These are phyloP conservation scores for Pelargonium fulgidum DNA, from an alignment of 441 rosid species.

Conservation along the genomic window DNA sequence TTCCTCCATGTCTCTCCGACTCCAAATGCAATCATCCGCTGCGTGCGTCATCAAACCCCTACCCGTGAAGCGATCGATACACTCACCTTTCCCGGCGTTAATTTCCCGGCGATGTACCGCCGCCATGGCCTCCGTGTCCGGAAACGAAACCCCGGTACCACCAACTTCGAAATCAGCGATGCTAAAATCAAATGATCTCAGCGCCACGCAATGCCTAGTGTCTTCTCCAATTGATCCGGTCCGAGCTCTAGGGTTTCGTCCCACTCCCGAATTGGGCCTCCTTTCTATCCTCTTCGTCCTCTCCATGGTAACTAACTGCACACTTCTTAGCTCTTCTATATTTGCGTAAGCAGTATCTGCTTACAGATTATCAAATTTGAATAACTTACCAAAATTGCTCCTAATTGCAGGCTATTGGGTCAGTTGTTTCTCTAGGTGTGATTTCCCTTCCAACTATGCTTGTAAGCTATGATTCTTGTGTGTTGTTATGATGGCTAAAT, in stretches of 20 bases:
- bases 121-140: neutral
- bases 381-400: neutral
- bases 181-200: neutral
- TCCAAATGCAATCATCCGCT: neutral
- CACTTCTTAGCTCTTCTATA: neutral
- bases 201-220: constrained; percentile 7
- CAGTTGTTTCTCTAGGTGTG: constrained; percentile 21
- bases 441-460: constrained; percentile 25
- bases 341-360: too few species aligned
- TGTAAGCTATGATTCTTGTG: constrained; percentile 19
- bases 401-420: constrained; percentile 21
- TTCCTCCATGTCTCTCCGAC: neutral
- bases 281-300: constrained; percentile 28
- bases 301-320: constrained; percentile 21
- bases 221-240: constrained; percentile 22
- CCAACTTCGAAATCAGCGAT: neutral
- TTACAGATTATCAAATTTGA: neutral
- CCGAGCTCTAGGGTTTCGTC: constrained; percentile 21
- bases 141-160: neutral
- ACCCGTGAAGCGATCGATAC: neutral
- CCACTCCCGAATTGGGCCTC: constrained; percentile 29
- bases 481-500: neutral
- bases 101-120: neutral
- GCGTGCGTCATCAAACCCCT: neutral
- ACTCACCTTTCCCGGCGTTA: neutral